Percentiles rank a stretch among this genome's conserved stretches.
Evolutionary conservation across 495 filamentous ascomycete species (phyloP).

Genomic region (Chlorociboria aeruginascens): DNA sequence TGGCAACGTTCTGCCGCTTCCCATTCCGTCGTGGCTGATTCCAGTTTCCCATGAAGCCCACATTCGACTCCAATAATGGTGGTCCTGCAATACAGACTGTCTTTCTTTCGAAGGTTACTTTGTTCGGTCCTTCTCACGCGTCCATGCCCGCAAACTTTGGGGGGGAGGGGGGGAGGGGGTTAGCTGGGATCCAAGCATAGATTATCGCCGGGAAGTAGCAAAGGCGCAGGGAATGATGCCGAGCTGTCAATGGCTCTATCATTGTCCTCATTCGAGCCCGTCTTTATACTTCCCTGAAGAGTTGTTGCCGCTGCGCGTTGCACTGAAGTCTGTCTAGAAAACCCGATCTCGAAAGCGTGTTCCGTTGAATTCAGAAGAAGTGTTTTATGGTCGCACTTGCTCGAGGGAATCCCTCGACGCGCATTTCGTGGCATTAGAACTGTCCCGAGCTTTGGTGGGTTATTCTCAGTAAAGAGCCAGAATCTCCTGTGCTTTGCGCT

Average conservation of each 20-base stretch:
- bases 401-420: no score
- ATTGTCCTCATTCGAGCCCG: not conserved
- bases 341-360: no score
- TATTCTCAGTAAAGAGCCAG: no score
- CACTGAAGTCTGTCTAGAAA: not conserved
- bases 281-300: not conserved
- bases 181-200: constrained; percentile 41
- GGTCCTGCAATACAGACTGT: constrained; percentile 42
- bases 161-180: constrained; percentile 38
- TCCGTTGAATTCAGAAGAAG: no score
- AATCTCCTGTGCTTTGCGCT: no score
- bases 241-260: not conserved
- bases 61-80: constrained; percentile 25
- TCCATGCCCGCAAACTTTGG: constrained; percentile 47
- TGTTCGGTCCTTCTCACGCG: constrained; percentile 35
- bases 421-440: no score
- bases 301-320: constrained; percentile 8
- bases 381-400: no score
- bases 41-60: constrained; percentile 31
- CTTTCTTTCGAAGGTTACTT: constrained; percentile 31
- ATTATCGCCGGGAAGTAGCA: constrained; percentile 49
- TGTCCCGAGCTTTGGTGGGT: no score
- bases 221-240: constrained; percentile 42
- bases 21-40: constrained; percentile 11
- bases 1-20: no score